These are phyloP conservation scores for Plasmodium billcollinsi DNA, from an alignment of 169 alveolate species.

Conservation along the genomic window DNA sequence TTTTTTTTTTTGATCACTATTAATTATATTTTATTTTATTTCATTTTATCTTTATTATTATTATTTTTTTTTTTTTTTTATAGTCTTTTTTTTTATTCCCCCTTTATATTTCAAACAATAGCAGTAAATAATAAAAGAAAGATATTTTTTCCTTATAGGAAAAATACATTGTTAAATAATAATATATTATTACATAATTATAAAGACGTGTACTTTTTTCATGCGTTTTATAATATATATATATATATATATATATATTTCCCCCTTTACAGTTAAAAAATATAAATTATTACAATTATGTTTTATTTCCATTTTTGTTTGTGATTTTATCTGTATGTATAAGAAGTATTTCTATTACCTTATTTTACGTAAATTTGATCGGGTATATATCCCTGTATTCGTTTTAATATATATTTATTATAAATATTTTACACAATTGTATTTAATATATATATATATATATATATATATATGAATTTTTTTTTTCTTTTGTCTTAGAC, in stretches of 20 bases:
- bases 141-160: neutral
- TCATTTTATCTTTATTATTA: neutral
- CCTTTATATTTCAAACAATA: constrained; percentile 67
- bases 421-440: neutral
- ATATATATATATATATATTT: neutral
- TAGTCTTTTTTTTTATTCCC: constrained; percentile 61
- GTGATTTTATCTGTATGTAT: constrained; percentile 54
- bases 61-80: neutral
- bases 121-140: constrained; percentile 33
- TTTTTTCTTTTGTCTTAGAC: constrained; percentile 17
- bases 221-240: neutral
- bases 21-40: no score
- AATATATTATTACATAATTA: neutral
- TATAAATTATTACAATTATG: constrained; percentile 57
- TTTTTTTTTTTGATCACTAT: neutral
- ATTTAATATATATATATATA: neutral
- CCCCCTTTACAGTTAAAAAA: constrained; percentile 41
- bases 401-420: no score
- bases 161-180: neutral
- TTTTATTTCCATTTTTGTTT: constrained; percentile 54
- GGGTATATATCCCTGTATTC: constrained; percentile 24
- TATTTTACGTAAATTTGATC: constrained; percentile 34
- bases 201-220: neutral
- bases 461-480: neutral
- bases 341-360: constrained; percentile 42